Base-by-base conservation (phyloP, 1,139 yeast species). In the Blastobotrys arbuscula region DNA sequence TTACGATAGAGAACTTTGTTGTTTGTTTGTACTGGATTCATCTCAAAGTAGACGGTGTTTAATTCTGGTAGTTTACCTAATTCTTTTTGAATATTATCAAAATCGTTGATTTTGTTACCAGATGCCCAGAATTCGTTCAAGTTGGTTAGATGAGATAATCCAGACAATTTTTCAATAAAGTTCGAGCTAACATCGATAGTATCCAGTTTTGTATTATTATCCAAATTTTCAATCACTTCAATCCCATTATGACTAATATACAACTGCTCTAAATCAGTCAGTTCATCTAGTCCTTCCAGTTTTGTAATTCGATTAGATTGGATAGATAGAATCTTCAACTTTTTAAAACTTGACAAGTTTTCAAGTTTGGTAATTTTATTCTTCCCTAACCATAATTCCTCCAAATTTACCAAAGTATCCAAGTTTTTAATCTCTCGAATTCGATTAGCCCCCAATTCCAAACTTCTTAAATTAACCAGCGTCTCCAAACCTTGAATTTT, bases 71-170 rank as follows among this genome's bases (percentile, higher is more conserved):
- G 71, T 38, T 71, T 71, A 15, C 82, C 80, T 51, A 92, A 73
- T 62, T 87, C 82, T 37, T 74, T 66, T 42, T 79, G 81, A 41
- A 94, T 70, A 50, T 88, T 84, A 41, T 80, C 80, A 64, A 87
- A 90, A 40, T 78, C 72, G 30, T 78, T 76, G 26, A 94, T 67
- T 59, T 76, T 67, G 66, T 92, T 94, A 58, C 80, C 79, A 0
- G 96, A 86, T 30, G 95, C 89, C 98, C 98, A 94, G 48, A 94
- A 73, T 66, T 94, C 99, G 9, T 96, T 89, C 55, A 94, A 73
- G 33, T 83, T 66, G 0, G 59, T 65, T 54, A 92, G 74, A 59
- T 86, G 95, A 1, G 73, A 69, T 49, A 94, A 61, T 54, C 84
- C 82, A 50, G 79, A 82, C 46, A 94, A 69, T 47, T 75, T 74